Conservation (phyloP, 1,284 basidiomycete genomes). For the Rhodotorula sp. region DNA sequence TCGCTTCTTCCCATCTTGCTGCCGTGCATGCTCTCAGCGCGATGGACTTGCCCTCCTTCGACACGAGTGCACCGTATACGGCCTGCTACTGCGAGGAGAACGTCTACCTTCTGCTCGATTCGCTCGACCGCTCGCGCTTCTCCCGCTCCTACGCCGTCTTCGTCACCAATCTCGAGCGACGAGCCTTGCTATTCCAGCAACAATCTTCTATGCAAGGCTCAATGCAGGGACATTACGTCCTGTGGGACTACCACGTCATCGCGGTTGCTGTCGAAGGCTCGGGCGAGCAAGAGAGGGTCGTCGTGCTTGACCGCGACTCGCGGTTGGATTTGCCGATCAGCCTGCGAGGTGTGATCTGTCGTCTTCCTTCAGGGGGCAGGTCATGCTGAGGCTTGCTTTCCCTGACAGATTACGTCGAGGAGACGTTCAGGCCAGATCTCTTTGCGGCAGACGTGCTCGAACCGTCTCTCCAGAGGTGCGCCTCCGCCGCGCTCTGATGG, state of each 20-base stretch:
- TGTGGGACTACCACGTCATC: constrained; percentile 78
- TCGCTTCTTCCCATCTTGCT: not conserved
- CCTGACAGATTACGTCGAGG: constrained; percentile 58
- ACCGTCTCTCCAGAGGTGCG: constrained; percentile 15
- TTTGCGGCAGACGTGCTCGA: constrained; percentile 19
- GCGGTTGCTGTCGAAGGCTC: constrained; percentile 49
- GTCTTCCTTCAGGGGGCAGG: constrained; percentile 24
- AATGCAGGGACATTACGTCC: constrained; percentile 51
- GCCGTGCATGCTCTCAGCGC: not conserved
- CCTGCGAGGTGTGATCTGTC: constrained; percentile 57
- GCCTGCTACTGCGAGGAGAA: constrained; percentile 69
- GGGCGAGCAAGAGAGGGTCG: not conserved
- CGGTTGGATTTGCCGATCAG: constrained; percentile 63
- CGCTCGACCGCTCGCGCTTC: constrained; percentile 47
- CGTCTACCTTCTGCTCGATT: constrained; percentile 60
- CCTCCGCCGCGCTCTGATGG: not conserved
- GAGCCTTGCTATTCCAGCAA: constrained; percentile 67
- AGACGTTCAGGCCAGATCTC: constrained; percentile 58
- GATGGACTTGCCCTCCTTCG: no score
- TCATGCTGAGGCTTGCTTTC: not conserved
- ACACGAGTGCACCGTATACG: constrained; percentile 36
- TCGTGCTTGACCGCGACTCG: constrained; percentile 59
- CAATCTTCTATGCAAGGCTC: constrained; percentile 51
- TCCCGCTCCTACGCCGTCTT: constrained; percentile 56
- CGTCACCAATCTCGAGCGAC: constrained; percentile 64